A percentile compares a stretch with the other conserved stretches of the same genome.
Conservation (phyloP, 1,284 basidiomycete species). For the Leccinum griseonigrum region DNA sequence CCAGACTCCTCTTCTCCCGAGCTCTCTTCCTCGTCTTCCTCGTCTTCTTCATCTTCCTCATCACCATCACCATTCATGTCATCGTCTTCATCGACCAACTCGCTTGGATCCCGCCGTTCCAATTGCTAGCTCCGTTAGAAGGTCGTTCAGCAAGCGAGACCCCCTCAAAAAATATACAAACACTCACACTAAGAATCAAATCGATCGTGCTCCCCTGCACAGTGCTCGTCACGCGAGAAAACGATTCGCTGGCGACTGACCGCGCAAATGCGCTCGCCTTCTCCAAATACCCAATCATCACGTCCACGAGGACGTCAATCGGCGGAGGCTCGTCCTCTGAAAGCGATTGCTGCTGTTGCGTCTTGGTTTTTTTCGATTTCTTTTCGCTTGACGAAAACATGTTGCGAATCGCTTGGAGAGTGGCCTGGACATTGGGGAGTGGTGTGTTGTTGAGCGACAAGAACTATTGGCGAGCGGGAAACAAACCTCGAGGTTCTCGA, state of each 20-base stretch:
- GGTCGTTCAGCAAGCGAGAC: not conserved
- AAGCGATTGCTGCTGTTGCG: conserved; percentile 9
- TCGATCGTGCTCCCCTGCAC: conserved; percentile 78
- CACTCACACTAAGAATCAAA: conserved; percentile 77
- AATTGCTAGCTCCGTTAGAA: conserved; percentile 62
- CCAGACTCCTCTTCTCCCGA: conserved; percentile 34
- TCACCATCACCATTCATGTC: conserved; percentile 37
- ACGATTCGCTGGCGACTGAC: conserved; percentile 78
- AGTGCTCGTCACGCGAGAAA: conserved; percentile 70
- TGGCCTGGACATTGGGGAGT: conserved; percentile 37
- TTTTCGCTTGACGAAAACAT: conserved; percentile 47
- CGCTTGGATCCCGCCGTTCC: conserved; percentile 63
- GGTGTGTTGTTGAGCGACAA: not conserved
- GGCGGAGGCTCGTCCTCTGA: conserved; percentile 44
- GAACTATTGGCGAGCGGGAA: not conserved
- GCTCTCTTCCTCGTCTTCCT: conserved; percentile 38
- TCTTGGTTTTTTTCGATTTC: conserved; percentile 42
- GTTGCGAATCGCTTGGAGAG: conserved; percentile 50
- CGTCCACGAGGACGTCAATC: conserved; percentile 85
- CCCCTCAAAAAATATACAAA: not conserved
- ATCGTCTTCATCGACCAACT: conserved; percentile 46
- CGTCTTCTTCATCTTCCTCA: conserved; percentile 38
- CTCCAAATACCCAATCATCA: conserved; percentile 87
- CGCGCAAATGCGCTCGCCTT: conserved; percentile 82
- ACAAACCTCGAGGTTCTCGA: conserved; percentile 62